Conservation (phyloP, 1,284 basidiomycete species). For the Exobasidium rhododendri region DNA sequence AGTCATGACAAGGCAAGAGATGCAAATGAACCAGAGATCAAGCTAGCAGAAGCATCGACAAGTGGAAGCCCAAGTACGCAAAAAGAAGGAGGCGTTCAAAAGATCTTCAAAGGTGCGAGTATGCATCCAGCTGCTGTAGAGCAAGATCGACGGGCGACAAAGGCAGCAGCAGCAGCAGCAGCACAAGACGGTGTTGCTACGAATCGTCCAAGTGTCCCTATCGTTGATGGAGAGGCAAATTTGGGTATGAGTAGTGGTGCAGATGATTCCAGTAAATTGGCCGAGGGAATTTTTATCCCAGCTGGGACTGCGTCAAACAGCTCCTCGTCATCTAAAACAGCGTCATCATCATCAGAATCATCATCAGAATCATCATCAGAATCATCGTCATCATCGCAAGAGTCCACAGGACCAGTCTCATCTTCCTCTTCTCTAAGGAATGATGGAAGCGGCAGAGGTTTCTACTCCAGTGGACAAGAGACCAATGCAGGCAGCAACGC, state of each 20-base stretch:
- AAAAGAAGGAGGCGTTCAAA: not conserved
- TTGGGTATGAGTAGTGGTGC: not conserved
- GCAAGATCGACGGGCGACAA: not conserved
- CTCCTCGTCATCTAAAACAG: not conserved
- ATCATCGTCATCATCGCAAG: conserved; percentile 3
- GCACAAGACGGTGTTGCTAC: too few relatives aligned
- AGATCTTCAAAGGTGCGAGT: conserved; percentile 1
- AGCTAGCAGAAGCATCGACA: not conserved
- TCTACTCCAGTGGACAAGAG: not conserved
- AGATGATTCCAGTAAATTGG: not conserved
- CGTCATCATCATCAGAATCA: not conserved
- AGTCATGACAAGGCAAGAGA: not conserved
- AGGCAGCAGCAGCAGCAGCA: not conserved
- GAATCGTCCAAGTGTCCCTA: not conserved
- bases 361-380: too few relatives aligned
- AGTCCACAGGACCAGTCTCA: not conserved
- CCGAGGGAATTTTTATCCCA: not conserved
- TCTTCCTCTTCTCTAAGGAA: not conserved
- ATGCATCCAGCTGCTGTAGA: conserved; percentile 2
- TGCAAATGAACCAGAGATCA: not conserved
- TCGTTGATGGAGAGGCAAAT: not conserved
- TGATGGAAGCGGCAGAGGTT: not conserved
- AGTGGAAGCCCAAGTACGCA: not conserved
- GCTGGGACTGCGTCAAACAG: not conserved
- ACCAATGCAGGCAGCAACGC: not conserved